phyloP scores from a whole-genome alignment of 208 protist species.

The Acanthamoeba culbertsoni region DNA sequence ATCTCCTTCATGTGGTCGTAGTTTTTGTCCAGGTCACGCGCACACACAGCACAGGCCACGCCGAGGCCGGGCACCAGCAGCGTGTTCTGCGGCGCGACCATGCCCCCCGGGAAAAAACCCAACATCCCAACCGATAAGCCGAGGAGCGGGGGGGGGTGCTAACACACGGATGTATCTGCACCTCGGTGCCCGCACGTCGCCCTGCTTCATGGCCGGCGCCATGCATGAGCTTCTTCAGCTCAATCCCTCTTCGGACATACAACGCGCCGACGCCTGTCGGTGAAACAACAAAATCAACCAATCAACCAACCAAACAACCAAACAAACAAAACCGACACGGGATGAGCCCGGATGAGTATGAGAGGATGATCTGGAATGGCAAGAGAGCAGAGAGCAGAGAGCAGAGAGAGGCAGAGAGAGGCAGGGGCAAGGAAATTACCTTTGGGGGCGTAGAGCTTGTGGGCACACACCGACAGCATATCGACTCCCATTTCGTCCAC shows the following conservation, averaged over 20 bases:
- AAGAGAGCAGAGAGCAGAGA: too few relatives aligned
- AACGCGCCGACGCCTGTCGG: conserved; percentile 1
- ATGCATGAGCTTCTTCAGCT: conserved; percentile 20
- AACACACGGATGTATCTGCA: too few relatives aligned
- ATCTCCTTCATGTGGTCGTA: conserved; percentile 32
- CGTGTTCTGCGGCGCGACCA: background rate
- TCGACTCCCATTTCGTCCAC: conserved; percentile 73
- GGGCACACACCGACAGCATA: conserved; percentile 77
- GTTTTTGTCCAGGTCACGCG: background rate
- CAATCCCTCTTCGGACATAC: conserved; percentile 13
- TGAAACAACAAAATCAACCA: background rate
- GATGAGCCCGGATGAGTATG: too few relatives aligned
- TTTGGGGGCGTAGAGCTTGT: conserved; percentile 74
- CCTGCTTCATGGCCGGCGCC: conserved; percentile 26
- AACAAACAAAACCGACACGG: background rate
- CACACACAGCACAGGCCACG: background rate
- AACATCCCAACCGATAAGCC: too few relatives aligned
- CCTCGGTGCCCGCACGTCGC: conserved; percentile 42
- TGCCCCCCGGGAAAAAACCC: background rate
- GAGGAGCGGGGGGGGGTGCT: background rate
- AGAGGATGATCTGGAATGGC: too few relatives aligned
- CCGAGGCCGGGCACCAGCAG: conserved; percentile 9
- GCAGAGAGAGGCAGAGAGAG: too few relatives aligned
- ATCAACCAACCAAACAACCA: background rate
- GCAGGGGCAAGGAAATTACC: too few relatives aligned